Base-by-base conservation (phyloP, 768 basidiomycete genomes). In the Rhizopogon salebrosus region DNA sequence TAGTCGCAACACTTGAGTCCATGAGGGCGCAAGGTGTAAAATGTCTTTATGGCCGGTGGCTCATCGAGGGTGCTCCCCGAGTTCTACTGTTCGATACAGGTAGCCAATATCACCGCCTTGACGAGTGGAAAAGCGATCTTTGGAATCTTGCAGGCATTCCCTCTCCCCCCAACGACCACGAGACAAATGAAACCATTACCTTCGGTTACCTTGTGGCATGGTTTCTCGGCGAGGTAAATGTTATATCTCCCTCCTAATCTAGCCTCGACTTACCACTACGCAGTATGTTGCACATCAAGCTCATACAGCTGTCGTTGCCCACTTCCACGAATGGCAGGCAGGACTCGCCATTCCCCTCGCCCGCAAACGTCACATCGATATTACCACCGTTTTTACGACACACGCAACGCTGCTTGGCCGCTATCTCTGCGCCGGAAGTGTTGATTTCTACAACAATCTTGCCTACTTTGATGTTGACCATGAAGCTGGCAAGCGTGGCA, bases 251-350 rank as follows among this genome's bases (percentile, higher is more conserved):
- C 22, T 24, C 23, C 57, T 59, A 51, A 48, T 29, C 6, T 6
- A 6, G 20, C 41, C 42, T 16, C 53, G 14, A 4, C 29, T 46
- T 34, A 46, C 51, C 4, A 34, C 31, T 29, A 50, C 42, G 3
- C 66, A 93, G 90, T 94, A 92, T 64, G 85, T 91, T 37, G 64
- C 88, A 24, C 84, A 83, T 39, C 91, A 97, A 66, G 79, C 88
- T 29, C 75, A 79, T 49, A 90, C 84, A 5, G 93, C 95, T 16
- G 91, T 98, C 61, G 80, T 98, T 53, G 95, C 94, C 59, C 97
- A 99, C 71, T 97, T 99, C 76, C 97, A 99, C 70, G 97, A 99
- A 71, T 99, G 97, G 97, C 97, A 98, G 68, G 95, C 94, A 8
- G 95, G 95, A 41, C 83, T 97, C 41, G 92, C 95, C 23, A 97